A percentile compares a stretch with the other conserved stretches of the same genome.
These are phyloP conservation scores for Colletotrichum abscissum DNA, from an alignment of 2,329 filamentous ascomycete genomes.

Conservation along the genomic window DNA sequence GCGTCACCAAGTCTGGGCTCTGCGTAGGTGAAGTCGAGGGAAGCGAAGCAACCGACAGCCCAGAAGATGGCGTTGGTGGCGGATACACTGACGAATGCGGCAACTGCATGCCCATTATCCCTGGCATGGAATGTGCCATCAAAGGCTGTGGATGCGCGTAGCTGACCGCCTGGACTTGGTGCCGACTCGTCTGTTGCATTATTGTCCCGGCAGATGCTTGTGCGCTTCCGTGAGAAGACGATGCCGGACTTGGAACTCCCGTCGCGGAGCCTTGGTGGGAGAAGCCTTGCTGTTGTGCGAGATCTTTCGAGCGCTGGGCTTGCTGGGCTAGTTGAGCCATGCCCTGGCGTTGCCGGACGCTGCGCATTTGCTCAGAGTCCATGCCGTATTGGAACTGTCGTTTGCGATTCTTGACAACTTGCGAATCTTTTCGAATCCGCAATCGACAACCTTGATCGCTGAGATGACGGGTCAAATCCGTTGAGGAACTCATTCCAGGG, in stretches of 20 bases:
- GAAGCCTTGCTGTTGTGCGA: not conserved
- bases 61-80: not conserved
- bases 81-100: not conserved
- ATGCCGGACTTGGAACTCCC: not conserved
- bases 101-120: not conserved
- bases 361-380: not conserved
- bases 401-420: conserved; percentile 64
- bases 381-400: not conserved
- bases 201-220: not conserved
- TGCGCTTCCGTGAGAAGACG: not conserved
- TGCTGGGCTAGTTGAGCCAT: not conserved
- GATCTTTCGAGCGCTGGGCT: not conserved
- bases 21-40: not conserved
- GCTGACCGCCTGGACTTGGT: not conserved
- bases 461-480: conserved; percentile 82
- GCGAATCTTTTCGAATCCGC: conserved; percentile 84
- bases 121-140: not conserved
- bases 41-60: not conserved
- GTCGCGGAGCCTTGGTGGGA: not conserved
- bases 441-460: conserved; percentile 89
- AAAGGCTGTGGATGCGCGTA: not conserved
- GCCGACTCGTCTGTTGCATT: not conserved
- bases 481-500: conserved; percentile 84
- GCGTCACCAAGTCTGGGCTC: not conserved
- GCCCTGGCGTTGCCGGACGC: not conserved